Base-by-base conservation (phyloP, 768 basidiomycete genomes). In the Mycena venus region DNA sequence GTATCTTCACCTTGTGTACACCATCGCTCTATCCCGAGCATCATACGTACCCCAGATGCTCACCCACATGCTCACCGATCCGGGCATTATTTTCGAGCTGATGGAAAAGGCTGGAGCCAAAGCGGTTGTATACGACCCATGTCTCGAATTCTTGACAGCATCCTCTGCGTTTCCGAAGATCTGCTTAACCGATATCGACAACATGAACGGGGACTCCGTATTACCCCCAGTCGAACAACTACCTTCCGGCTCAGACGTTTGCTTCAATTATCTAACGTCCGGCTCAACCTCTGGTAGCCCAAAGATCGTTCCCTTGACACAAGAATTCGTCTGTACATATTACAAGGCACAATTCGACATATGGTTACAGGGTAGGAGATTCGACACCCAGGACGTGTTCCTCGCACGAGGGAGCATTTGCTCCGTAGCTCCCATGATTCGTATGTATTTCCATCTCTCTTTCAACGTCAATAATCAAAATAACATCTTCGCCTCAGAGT, bases 61-160 rank as follows among this genome's bases (percentile, higher is more conserved):
- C 38, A 42, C 42, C 42, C 19, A 19, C 61, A 44, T 63, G 27
- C 29, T 63, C 27, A 47, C 42, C 61, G 61, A 63, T 47, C 19
- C 38, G 61, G 61, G 61, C 61, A 63, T 63, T 29, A 63, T 63
- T 31, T 63, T 32, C 27, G 61, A 63, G 61, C 61, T 63, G 27
- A 21, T 65, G 64, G 32, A 65, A 34, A 47, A 51, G 47, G 44
- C 64, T 51, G 64, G 64, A 34, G 64, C 64, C 44, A 51, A 65
- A 38, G 64, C 64, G 47, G 34, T 65, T 53, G 64, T 65, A 65
- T 65, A 65, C 49, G 64, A 65, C 64, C 49, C 47, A 65, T 65
- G 47, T 51, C 49, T 65, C 21, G 47, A 65, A 34, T 65, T 21
- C 64, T 36, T 51, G 47, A 51, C 49, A 49, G 64, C 31, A 31